A percentile compares a stretch with the other conserved stretches of the same genome.
phyloP scores from a whole-genome alignment of 2,329 filamentous ascomycete species.

The Aspergillus fumigatiaffinis region DNA sequence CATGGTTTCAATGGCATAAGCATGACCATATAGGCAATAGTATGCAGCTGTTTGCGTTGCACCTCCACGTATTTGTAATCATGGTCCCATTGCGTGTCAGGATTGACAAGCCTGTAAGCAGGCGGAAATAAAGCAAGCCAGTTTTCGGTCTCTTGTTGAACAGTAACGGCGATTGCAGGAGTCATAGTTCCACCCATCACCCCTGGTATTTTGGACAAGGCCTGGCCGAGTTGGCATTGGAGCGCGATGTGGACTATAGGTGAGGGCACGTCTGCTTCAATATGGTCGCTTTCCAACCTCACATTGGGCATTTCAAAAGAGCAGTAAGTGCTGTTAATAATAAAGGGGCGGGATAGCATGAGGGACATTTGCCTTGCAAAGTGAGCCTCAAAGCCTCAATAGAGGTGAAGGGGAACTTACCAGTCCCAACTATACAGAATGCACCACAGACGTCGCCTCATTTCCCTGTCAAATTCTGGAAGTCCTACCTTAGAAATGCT shows the following conservation, averaged over 20 bases:
- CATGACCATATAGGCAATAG: slow-evolving; percentile 44
- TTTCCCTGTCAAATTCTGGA: slow-evolving; percentile 47
- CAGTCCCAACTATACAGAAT: slow-evolving; percentile 49
- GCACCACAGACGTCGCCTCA: slow-evolving; percentile 46
- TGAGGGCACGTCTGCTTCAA: slow-evolving; percentile 36
- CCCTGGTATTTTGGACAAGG: slow-evolving; percentile 21
- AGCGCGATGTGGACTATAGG: slow-evolving; percentile 44
- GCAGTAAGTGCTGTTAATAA: slow-evolving; percentile 41
- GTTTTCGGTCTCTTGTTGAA: slow-evolving; percentile 32
- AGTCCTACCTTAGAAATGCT: slow-evolving; percentile 32
- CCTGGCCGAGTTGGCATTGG: slow-evolving; percentile 36
- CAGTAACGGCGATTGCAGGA: slow-evolving; percentile 24
- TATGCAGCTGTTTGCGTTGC: slow-evolving; percentile 47
- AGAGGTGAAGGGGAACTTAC: slow-evolving; percentile 25
- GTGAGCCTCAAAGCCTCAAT: not conserved
- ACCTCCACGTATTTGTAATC: slow-evolving; percentile 42
- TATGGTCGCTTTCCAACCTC: slow-evolving; percentile 28
- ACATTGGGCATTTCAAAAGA: slow-evolving; percentile 40
- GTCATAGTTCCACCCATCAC: slow-evolving; percentile 10
- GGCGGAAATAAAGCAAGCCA: slow-evolving; percentile 46
- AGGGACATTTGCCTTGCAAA: slow-evolving; percentile 39
- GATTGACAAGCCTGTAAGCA: slow-evolving; percentile 36
- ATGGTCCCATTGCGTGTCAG: slow-evolving; percentile 43
- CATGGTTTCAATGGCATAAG: slow-evolving; percentile 46
- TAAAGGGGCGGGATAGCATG: slow-evolving; percentile 42